Evolutionary conservation across 164 flowering plant species (phyloP), one percentile per base, ranked within the genome.

Genomic region (Vitis amurensis): DNA sequence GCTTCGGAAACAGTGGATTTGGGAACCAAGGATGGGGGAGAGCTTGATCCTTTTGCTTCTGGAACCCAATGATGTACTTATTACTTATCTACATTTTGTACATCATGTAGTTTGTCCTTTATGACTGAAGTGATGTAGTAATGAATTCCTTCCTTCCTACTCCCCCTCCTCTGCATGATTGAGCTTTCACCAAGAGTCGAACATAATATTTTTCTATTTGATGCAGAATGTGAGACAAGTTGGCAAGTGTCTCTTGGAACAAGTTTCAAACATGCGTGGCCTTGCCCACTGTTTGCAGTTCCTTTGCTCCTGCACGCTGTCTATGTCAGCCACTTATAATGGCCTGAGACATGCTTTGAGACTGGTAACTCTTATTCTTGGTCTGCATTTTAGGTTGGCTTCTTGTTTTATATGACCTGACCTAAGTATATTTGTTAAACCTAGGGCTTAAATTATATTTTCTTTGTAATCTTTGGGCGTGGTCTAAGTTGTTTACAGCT

Each of bases 11-110:
- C 95, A 87, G 84, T 94, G 94, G 97, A 82, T 83, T 61, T 94
- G 99, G 97, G 97, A 91, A 65, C 94, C 99, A 71, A 80, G 80
- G 67, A 91, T 94, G 95, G 85, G 87, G 17, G 97, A 88, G 65
- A 84, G 97, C 78, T 76, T 94, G 87, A 83, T 91, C 68, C 97
- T 94, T 71, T 79, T 87, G 66, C 91, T 92, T 81, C n/a, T 88
- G 69, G 99, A 94, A 69, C 85, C 97, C 44, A 84, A 89, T 81
- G 97, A 94, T 88, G 99, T 94, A 59, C 23, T 63, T 27, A 44
- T 52, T 14, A 51, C 9, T 52, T 27, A 12, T 16, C 11, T 71
- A n/a, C 3, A 66, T 30, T n/a, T 60, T 2, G 53, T 37, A 19
- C 14, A 27, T 61, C 7, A 59, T 30, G 5, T 65, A 23, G 31